A percentile compares a stretch with the other conserved stretches of the same genome.
These are phyloP conservation scores for Pyrus bretschneideri DNA, from an alignment of 306 rosid genomes.

Conservation along the genomic window DNA sequence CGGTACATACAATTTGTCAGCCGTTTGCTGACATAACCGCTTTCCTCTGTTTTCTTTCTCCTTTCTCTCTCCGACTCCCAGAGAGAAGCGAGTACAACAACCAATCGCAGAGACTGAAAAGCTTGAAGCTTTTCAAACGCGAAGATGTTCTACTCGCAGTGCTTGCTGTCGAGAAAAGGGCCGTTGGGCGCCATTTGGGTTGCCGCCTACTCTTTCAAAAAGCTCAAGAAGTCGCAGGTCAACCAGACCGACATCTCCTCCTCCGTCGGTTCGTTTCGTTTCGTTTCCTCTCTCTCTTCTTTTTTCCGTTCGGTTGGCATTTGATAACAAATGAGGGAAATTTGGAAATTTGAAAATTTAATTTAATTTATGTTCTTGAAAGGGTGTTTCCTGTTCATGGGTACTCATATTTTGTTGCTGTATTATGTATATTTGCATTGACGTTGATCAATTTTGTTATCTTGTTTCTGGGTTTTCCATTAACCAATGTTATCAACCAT, in stretches of 20 bases:
- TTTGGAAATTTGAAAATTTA: background rate
- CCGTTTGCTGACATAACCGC: background rate
- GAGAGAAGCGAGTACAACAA: background rate
- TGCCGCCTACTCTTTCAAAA: constrained; percentile 64
- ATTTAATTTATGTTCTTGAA: too few species aligned
- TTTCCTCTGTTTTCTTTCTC: background rate
- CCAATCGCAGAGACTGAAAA: background rate
- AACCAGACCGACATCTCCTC: constrained; percentile 49
- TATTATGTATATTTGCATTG: background rate
- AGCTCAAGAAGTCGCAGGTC: constrained; percentile 65
- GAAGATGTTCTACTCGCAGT: constrained; percentile 41
- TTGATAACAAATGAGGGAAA: background rate
- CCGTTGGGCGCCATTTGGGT: constrained; percentile 54
- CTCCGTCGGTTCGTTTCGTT: constrained; percentile 49
- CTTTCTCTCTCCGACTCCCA: background rate
- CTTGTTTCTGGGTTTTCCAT: background rate
- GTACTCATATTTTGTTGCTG: background rate
- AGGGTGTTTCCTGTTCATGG: constrained; percentile 6
- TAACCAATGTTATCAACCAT: background rate
- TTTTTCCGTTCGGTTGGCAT: background rate
- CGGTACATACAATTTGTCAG: background rate
- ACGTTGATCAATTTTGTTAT: background rate
- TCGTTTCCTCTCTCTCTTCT: background rate
- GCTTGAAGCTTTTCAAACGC: background rate
- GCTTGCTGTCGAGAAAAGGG: constrained; percentile 30